phyloP scores from a whole-genome alignment of 129 eudicot genomes.

The Smallanthus sonchifolius region DNA sequence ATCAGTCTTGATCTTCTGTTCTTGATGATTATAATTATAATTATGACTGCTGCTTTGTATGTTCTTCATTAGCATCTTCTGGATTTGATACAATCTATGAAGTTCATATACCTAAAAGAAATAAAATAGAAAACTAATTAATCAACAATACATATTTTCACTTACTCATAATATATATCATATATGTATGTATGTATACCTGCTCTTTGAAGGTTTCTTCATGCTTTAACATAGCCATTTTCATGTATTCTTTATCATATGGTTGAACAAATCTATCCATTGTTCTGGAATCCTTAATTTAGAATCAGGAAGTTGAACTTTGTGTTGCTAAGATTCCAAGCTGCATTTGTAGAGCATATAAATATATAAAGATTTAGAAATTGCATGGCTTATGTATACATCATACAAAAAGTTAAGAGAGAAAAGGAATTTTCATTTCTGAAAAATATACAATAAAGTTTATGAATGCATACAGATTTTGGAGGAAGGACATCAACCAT shows the following conservation, averaged over 20 bases:
- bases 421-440: no score
- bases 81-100: slow-evolving; percentile 76
- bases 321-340: slow-evolving; percentile 13
- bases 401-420: background rate
- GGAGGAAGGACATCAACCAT: background rate
- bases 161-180: background rate
- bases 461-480: background rate
- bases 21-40: slow-evolving; percentile 13
- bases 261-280: slow-evolving; percentile 74
- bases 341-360: slow-evolving; percentile 27
- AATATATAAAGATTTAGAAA: slow-evolving; percentile 9
- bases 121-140: background rate
- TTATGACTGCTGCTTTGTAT: slow-evolving; percentile 16
- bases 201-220: slow-evolving; percentile 89
- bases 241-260: slow-evolving; percentile 79
- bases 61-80: slow-evolving; percentile 76
- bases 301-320: background rate
- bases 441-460: no score
- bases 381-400: slow-evolving; percentile 22
- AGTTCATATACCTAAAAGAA: slow-evolving; percentile 75
- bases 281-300: background rate
- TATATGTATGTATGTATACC: slow-evolving; percentile 32
- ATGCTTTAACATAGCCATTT: slow-evolving; percentile 95
- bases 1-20: slow-evolving; percentile 28
- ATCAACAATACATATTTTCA: background rate